Evolutionary conservation across 73 alveolate species (phyloP).

Genomic region (Tetrahymena thermophila): DNA sequence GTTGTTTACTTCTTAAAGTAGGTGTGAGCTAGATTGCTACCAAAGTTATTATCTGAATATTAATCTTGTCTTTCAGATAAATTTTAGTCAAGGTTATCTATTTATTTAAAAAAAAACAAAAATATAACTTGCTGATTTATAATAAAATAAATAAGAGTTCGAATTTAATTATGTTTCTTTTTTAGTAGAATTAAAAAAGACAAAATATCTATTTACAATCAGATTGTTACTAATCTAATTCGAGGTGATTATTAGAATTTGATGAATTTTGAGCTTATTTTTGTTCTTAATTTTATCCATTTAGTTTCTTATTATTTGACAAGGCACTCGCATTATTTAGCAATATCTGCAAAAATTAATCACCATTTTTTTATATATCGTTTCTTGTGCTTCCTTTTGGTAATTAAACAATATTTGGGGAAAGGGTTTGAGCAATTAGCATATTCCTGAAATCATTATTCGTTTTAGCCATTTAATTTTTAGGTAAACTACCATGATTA

Average conservation of each 20-base stretch:
- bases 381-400: not conserved
- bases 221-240: not conserved
- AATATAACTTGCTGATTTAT: no score
- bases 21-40: not conserved
- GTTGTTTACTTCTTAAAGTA: not conserved
- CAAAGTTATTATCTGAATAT: not conserved
- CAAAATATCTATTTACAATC: not conserved
- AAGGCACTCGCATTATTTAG: not conserved
- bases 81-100: not conserved
- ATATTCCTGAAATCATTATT: not conserved
- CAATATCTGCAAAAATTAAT: no score
- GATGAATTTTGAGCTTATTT: not conserved
- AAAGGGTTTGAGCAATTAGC: not conserved
- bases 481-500: not conserved
- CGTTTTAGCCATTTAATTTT: not conserved
- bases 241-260: not conserved
- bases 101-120: no score
- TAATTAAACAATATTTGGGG: not conserved
- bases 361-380: not conserved
- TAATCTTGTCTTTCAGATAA: not conserved
- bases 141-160: not conserved
- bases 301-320: not conserved
- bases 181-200: not conserved
- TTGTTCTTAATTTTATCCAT: not conserved
- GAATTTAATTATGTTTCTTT: not conserved